phyloP scores from a whole-genome alignment of 768 basidiomycete species.

The Boletus huronensis region DNA sequence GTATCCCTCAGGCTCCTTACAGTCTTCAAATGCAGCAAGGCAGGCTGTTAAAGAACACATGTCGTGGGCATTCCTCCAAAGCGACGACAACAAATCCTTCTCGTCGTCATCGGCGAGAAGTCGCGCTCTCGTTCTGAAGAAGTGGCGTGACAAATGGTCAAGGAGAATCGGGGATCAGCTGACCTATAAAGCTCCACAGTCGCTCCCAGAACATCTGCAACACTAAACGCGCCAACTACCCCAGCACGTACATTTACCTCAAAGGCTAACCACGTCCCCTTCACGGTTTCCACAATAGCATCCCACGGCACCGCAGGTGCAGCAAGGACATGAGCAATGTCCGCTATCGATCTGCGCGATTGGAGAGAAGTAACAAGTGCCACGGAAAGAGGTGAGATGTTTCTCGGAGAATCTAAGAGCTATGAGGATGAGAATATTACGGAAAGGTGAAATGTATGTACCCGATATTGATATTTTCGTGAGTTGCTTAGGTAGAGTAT shows the following conservation, averaged over 20 bases:
- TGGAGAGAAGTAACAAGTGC: constrained; percentile 42
- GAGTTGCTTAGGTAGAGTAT: constrained; percentile 41
- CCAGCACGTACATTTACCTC: constrained; percentile 42
- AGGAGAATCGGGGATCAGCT: background rate
- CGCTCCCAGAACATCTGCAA: constrained; percentile 50
- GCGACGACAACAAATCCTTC: constrained; percentile 38
- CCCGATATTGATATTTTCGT: constrained; percentile 12
- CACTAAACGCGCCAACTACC: constrained; percentile 37
- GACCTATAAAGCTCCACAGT: constrained; percentile 39
- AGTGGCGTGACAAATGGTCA: constrained; percentile 3
- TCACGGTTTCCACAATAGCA: constrained; percentile 46
- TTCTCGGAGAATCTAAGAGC: constrained; percentile 29
- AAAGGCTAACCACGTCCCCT: constrained; percentile 43
- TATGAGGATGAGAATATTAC: constrained; percentile 12
- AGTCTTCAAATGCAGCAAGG: constrained; percentile 63
- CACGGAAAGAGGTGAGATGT: constrained; percentile 18
- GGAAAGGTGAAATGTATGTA: constrained; percentile 2
- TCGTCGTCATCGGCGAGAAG: constrained; percentile 32
- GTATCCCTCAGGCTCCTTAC: constrained; percentile 55
- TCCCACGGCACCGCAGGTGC: constrained; percentile 38
- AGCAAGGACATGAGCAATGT: constrained; percentile 57
- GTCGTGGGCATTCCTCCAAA: constrained; percentile 65
- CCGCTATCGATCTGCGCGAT: constrained; percentile 50
- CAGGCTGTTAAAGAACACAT: constrained; percentile 61
- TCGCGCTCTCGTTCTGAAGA: constrained; percentile 33